Evolutionary conservation across 225 moss, liverwort and hornwort genomes (phyloP).

Genomic region (Antitrichia curtipendula): DNA sequence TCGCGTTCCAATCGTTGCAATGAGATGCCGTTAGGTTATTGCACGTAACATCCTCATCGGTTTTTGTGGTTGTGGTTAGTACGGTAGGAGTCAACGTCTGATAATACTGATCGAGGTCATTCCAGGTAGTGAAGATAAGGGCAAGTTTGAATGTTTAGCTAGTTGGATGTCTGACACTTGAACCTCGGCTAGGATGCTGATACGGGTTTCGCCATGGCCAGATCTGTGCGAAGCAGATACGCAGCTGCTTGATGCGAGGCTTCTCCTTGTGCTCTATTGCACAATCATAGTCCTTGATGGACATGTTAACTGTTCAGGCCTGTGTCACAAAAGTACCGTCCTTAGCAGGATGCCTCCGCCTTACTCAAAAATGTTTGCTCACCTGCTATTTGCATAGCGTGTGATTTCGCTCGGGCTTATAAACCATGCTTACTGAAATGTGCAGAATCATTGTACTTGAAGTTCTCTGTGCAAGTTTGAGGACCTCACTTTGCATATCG

Average conservation of each 20-base stretch:
- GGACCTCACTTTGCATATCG: constrained; percentile 5
- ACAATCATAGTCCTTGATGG: not conserved
- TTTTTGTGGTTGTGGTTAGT: not conserved
- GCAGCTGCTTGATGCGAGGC: not conserved
- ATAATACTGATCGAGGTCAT: not conserved
- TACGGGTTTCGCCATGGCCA: not conserved
- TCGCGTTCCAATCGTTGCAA: not conserved
- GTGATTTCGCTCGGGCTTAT: not conserved
- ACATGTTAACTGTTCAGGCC: not conserved
- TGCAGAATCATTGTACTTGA: constrained; percentile 14
- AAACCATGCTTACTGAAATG: not conserved
- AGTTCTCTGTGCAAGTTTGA: constrained; percentile 17
- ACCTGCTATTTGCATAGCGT: not conserved
- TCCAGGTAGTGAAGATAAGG: not conserved
- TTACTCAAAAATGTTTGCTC: not conserved
- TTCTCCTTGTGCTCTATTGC: not conserved
- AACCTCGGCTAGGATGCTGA: not conserved
- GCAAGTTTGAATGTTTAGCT: not conserved
- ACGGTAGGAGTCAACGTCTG: not conserved
- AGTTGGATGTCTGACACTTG: not conserved
- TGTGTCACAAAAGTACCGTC: not conserved
- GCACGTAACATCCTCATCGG: not conserved
- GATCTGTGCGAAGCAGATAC: not conserved
- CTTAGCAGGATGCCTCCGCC: not conserved
- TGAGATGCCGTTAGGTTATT: constrained; percentile 1